Base-by-base conservation (phyloP, 306 rosid genomes). In the Carpinus fangiana region DNA sequence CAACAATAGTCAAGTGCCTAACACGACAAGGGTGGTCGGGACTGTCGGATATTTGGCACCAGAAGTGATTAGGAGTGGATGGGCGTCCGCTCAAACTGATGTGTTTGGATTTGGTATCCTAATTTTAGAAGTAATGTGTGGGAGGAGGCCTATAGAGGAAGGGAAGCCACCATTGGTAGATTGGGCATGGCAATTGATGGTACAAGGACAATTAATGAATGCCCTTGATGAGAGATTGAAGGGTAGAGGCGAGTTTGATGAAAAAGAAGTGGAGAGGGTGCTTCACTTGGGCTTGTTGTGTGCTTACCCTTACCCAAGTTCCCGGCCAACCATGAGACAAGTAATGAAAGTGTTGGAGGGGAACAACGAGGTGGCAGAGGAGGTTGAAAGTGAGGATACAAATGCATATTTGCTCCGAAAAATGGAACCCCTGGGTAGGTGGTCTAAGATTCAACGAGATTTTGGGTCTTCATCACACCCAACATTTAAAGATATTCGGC, bases 11-110 rank as follows among this genome's bases (percentile, higher is more conserved):
- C 92, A 92, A 81, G 89, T 87, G 62, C 83, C 88, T 9, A 81
- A 78, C 77, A 94, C 97, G 2, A 94, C 97, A 1, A 83, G 83
- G 47, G 88, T 94, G 60, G 92, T 92, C 0, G 97, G 97, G 14
- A 92, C 98, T 0, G 90, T 92, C 0, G 97, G 98, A 1, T 94
- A 94, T 73, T 76, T 94, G 76, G 93, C 97, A 2, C 97, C 95
- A 0, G 98, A 94, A 84, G 88, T 90, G 56, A 72, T 94, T 0
- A 85, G 64, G 17, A 82, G 83, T 0, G 98, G 97, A 3, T 80
- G 90, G 78, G 92, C 93, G 17, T 90, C 98, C 0, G 70, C 89
- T 48, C 87, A 82, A 16, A 88, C 97, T 0, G 97, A 94, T 52
- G 90, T 94, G 56, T 94, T 89, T 50, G 87, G 91, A 78, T 90